phyloP scores from a whole-genome alignment of 176 grass and related monocot species.

The Neostapfia colusana region DNA sequence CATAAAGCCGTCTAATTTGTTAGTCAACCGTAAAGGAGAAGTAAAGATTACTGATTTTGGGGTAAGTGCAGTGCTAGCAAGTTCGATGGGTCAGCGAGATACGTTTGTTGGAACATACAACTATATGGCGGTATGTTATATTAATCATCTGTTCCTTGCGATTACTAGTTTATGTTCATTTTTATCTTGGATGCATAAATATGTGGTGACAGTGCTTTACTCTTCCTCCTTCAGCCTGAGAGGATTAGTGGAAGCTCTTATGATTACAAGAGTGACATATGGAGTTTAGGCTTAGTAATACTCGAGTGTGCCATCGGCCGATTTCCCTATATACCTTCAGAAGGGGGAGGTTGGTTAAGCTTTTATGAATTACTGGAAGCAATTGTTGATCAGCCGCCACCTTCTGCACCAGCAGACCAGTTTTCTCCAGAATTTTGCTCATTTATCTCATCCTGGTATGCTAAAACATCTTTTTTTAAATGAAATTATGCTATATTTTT shows the following conservation, averaged over 20 bases:
- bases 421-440: conserved; percentile 95
- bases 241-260: conserved; percentile 92
- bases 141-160: conserved; percentile 9
- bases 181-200: conserved; percentile 14
- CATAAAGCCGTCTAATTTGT: too few species aligned
- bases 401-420: conserved; percentile 82
- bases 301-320: conserved; percentile 89
- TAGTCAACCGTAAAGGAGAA: too few species aligned
- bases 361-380: conserved; percentile 97
- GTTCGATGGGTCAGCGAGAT: too few species aligned
- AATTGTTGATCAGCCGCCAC: conserved; percentile 93
- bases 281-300: conserved; percentile 95
- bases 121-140: too few species aligned
- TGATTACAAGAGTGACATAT: conserved; percentile 96
- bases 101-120: too few species aligned
- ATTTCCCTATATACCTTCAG: conserved; percentile 84
- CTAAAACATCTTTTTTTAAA: neutral
- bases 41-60: too few species aligned
- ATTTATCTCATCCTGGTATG: conserved; percentile 87
- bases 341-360: conserved; percentile 77
- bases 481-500: neutral
- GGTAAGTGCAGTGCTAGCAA: too few species aligned
- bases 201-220: conserved; percentile 32
- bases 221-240: conserved; percentile 64
- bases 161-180: conserved; percentile 3